These are phyloP conservation scores for Esteya vermicola DNA, from an alignment of 2,329 filamentous ascomycete species.

Conservation along the genomic window DNA sequence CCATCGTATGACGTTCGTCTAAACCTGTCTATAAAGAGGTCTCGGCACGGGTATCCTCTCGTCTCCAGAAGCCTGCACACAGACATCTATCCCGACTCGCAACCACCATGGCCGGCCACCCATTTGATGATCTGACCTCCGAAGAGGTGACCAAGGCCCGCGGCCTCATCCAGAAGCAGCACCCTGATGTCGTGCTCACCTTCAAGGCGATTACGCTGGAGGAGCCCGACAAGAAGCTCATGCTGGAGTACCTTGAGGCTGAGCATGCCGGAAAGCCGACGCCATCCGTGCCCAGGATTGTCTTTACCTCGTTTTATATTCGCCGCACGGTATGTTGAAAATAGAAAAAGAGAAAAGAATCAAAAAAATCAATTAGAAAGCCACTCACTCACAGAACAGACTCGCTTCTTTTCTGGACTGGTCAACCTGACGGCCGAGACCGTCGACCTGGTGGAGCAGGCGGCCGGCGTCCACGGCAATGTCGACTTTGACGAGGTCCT, in stretches of 20 bases:
- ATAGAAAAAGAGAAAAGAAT: background rate
- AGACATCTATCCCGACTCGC: too few relatives aligned
- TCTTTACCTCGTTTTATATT: constrained; percentile 8
- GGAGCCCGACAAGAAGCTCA: constrained; percentile 33
- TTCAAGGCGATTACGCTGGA: constrained; percentile 36
- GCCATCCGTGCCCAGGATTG: constrained; percentile 18
- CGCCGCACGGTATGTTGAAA: background rate
- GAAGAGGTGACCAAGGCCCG: background rate
- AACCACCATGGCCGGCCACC: background rate
- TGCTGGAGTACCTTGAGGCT: constrained; percentile 28
- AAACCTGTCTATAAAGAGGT: too few relatives aligned
- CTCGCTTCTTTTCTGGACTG: constrained; percentile 19
- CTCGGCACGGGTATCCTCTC: too few relatives aligned
- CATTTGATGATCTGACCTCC: background rate
- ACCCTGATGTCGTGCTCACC: constrained; percentile 17
- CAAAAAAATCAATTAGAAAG: too few relatives aligned
- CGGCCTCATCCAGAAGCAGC: constrained; percentile 2
- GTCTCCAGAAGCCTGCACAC: too few relatives aligned
- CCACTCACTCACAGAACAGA: constrained; percentile 15
- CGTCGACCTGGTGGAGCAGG: constrained; percentile 12
- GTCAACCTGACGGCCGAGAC: constrained; percentile 17
- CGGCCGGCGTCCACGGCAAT: constrained; percentile 34
- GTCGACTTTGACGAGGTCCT: constrained; percentile 46
- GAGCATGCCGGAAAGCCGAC: constrained; percentile 21
- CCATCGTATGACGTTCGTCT: too few relatives aligned